Evolutionary conservation across 441 rosid species (phyloP), one percentile per base, ranked within the genome.

Genomic region (Syzygium syzygioides): DNA sequence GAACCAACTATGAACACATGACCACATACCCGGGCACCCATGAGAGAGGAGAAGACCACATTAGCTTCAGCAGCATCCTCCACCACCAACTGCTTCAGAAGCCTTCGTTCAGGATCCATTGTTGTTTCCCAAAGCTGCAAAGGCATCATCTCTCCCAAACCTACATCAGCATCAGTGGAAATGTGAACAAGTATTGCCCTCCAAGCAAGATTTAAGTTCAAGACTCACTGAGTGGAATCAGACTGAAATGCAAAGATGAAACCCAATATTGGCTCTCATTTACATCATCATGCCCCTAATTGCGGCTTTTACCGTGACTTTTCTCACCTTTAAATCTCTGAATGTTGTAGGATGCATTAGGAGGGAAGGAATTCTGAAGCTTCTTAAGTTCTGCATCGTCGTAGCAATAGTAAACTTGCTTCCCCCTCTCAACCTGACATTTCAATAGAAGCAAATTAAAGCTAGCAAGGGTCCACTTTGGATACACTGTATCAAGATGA

Each of bases 81-180:
- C 17, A 96, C 93, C 23, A 93, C 94, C 76, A 97, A 90, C 92
- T 92, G 98, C 94, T 94, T 96, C 90, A 96, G 91, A 66, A 96
- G 62, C 91, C 99, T 94, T 90, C 62, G 92, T 56, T 95, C 95
- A 34, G 98, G 98, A 93, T 96, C 94, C 97, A 96, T 83, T 19
- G 97, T 97, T 85, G 99, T 97, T 91, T 96, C 99, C 99, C 99
- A 97, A 17, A 97, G 93, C 92, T 96, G 99, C 28, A 23, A 52
- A 83, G 99, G 99, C 99, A 97, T 96, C 99, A 97, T 97, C 94
- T 97, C 99, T 92, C 99, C 99, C 93, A 96, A 92, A 25, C 98
- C 99, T 96, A 92, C 91, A 89, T 79, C 87, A 85, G 87, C 28
- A 85, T 53, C 87, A 55, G 80, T 2, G 1, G 23, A 76, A 76